Evolutionary conservation across 2,329 filamentous ascomycete genomes (phyloP).

Genomic region (Aurifilum marmelostoma): DNA sequence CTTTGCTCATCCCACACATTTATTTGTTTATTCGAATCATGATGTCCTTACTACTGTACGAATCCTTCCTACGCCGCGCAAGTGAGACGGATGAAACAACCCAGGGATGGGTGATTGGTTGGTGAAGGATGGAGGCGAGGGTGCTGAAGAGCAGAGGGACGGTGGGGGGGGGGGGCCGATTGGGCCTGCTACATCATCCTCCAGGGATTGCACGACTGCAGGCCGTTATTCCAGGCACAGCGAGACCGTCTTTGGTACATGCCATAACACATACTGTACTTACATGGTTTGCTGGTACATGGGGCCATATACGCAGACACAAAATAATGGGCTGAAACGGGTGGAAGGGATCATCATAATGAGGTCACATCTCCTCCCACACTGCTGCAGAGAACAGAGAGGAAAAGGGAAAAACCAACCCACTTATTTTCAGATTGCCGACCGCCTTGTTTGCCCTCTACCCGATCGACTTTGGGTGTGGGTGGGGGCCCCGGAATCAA

Average conservation of each 20-base stretch:
- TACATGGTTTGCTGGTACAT: neutral
- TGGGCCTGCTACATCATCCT: neutral
- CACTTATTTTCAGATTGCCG: neutral
- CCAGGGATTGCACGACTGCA: neutral
- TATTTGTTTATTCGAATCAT: neutral
- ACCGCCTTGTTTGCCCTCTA: neutral
- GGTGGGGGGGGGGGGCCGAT: neutral
- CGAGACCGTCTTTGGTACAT: too few relatives aligned
- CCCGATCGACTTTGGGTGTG: neutral
- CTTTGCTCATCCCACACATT: neutral
- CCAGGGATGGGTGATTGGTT: neutral
- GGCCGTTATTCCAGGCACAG: neutral
- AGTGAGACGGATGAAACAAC: conserved; percentile 2
- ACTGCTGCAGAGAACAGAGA: neutral
- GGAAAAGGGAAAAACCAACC: neutral
- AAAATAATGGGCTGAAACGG: neutral
- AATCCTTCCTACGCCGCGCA: neutral
- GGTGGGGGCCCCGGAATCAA: neutral
- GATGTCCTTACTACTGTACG: neutral
- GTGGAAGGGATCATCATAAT: neutral
- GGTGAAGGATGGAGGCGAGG: neutral
- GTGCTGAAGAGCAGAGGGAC: neutral
- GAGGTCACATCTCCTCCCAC: neutral
- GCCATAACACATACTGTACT: neutral
- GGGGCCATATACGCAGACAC: too few relatives aligned